These are phyloP conservation scores for Trichoderma sp. DNA, from an alignment of 2,329 filamentous ascomycete genomes.

Conservation along the genomic window DNA sequence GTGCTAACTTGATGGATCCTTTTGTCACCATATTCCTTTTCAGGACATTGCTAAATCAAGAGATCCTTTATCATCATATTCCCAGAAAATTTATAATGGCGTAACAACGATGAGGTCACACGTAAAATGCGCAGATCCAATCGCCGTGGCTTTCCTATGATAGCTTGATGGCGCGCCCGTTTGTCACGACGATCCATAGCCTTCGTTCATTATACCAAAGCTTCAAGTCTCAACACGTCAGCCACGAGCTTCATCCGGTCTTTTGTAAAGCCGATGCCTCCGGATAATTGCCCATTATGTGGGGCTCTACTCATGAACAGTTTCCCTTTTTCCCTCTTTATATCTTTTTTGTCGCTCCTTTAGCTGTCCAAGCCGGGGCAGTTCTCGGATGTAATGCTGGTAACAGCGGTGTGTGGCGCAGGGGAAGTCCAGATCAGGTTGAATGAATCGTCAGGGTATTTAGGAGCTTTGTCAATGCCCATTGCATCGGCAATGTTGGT, in stretches of 20 bases:
- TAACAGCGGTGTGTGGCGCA: constrained; percentile 50
- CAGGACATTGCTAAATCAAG: no score
- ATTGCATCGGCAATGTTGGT: constrained; percentile 54
- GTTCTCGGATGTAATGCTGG: constrained; percentile 49
- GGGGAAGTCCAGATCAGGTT: constrained; percentile 62
- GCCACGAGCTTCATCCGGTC: not conserved
- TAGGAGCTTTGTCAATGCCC: constrained; percentile 51
- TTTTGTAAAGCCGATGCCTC: not conserved
- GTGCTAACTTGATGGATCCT: no score
- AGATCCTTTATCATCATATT: not conserved
- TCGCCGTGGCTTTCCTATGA: not conserved
- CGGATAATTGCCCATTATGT: not conserved
- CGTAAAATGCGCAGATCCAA: not conserved
- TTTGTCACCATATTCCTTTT: not conserved
- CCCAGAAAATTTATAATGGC: not conserved
- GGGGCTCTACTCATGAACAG: not conserved
- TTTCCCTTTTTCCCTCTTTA: not conserved
- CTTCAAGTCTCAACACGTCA: not conserved
- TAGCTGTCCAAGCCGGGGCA: constrained; percentile 54
- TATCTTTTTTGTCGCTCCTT: not conserved
- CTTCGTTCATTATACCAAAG: not conserved
- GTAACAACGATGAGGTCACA: not conserved
- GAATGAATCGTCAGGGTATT: constrained; percentile 53
- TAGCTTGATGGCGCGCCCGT: not conserved
- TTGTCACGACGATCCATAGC: not conserved